Conservation (phyloP, 257 asterid genomes). For the Ocimum tenuiflorum region DNA sequence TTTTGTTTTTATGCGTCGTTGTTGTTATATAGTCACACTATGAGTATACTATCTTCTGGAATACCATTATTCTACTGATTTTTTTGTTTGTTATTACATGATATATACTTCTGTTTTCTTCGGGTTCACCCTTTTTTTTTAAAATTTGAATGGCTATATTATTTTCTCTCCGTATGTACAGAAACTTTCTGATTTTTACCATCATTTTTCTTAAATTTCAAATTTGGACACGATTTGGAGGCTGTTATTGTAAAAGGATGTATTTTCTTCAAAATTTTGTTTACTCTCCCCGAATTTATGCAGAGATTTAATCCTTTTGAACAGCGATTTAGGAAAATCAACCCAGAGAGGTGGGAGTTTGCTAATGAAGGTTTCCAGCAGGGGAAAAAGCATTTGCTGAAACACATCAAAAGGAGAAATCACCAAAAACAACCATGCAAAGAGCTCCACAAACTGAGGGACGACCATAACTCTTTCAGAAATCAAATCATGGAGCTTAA, state of each 20-base stretch:
- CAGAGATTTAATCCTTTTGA: too few relatives aligned
- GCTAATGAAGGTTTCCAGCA: conserved; percentile 60
- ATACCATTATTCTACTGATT: neutral
- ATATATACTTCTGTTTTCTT: too few relatives aligned
- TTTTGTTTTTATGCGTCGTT: neutral
- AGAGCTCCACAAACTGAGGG: conserved; percentile 46
- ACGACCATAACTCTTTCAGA: conserved; percentile 33
- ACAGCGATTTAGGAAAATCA: conserved; percentile 76
- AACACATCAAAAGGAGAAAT: conserved; percentile 65
- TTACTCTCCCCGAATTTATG: too few relatives aligned
- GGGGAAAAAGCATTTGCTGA: conserved; percentile 75
- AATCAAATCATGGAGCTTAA: conserved; percentile 45
- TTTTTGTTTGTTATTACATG: too few relatives aligned
- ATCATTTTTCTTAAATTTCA: too few relatives aligned
- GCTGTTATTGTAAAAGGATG: too few relatives aligned
- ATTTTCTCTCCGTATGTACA: neutral
- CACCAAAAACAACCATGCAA: conserved; percentile 10
- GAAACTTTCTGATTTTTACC: too few relatives aligned
- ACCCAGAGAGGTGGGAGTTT: conserved; percentile 88
- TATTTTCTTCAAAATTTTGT: too few relatives aligned
- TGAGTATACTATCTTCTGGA: neutral
- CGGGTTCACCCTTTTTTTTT: too few relatives aligned
- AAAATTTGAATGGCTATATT: neutral
- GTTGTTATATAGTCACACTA: neutral
- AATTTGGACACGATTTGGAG: neutral